Conservation (phyloP, 257 asterid species). For the Solanum corneliomulleri region DNA sequence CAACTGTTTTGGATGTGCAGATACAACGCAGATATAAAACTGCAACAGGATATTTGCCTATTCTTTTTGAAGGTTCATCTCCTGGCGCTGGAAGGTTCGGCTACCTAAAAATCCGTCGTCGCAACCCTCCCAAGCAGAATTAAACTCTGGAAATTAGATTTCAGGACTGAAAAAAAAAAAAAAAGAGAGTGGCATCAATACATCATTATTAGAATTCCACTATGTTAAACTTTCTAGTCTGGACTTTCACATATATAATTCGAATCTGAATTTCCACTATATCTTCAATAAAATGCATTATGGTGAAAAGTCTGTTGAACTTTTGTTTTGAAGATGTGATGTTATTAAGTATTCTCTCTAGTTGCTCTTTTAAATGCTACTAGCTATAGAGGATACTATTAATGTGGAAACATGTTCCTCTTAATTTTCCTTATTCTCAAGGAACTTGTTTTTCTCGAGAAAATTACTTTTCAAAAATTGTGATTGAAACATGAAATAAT, state of each 20-base stretch:
- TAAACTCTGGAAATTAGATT: background rate
- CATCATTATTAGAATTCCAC: background rate
- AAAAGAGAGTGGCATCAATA: background rate
- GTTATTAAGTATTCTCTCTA: background rate
- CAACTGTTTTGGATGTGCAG: slow-evolving; percentile 27
- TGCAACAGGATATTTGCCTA: slow-evolving; percentile 75
- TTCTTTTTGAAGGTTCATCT: slow-evolving; percentile 83
- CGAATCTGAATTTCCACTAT: background rate
- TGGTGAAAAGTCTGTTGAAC: background rate
- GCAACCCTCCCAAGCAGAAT: slow-evolving; percentile 7
- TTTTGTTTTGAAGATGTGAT: background rate
- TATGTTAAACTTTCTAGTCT: background rate
- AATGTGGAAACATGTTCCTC: background rate
- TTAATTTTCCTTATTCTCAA: background rate
- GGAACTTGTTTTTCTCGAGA: background rate
- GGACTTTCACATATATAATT: background rate
- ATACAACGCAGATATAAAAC: slow-evolving; percentile 67
- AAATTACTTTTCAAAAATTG: background rate
- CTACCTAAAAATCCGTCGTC: slow-evolving; percentile 62
- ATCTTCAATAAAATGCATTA: background rate
- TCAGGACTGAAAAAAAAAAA: background rate
- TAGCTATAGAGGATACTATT: background rate
- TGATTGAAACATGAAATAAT: background rate
- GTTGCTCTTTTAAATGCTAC: background rate
- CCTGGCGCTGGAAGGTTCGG: slow-evolving; percentile 98